phyloP scores from a whole-genome alignment of 2,329 filamentous ascomycete genomes.

The Domatiomyces globalis region DNA sequence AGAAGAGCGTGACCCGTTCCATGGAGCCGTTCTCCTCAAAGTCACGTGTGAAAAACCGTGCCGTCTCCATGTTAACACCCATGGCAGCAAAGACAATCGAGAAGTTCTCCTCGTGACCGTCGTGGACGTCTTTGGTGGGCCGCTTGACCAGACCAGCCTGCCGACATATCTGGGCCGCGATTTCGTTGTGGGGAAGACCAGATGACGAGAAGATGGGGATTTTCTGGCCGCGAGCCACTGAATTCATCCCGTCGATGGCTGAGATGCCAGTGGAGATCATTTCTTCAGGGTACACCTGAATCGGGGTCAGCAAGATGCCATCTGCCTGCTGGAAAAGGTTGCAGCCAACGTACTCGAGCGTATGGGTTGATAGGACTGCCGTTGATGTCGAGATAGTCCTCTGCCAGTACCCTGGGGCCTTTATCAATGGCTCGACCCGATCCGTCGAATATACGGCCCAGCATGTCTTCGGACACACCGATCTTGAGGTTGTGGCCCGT shows the following conservation, averaged over 20 bases:
- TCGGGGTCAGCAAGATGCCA: constrained; percentile 7
- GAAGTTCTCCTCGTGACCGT: constrained; percentile 97
- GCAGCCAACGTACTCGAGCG: constrained; percentile 55
- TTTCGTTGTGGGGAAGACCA: constrained; percentile 98
- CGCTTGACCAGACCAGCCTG: constrained; percentile 85
- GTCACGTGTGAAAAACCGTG: constrained; percentile 93
- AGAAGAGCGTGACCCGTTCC: constrained; percentile 92
- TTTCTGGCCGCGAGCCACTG: constrained; percentile 96
- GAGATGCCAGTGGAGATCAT: constrained; percentile 99
- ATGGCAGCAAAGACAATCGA: constrained; percentile 98
- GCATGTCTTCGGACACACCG: constrained; percentile 97
- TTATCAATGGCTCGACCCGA: constrained; percentile 98
- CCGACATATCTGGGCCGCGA: constrained; percentile 95
- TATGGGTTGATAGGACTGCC: constrained; percentile 97
- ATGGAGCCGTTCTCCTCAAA: constrained; percentile 99
- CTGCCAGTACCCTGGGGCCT: constrained; percentile 91
- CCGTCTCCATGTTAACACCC: constrained; percentile 99
- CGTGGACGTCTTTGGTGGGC: constrained; percentile 90
- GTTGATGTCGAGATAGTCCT: constrained; percentile 98
- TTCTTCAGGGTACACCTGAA: constrained; percentile 90
- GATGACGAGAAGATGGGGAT: constrained; percentile 98
- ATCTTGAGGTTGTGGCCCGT: constrained; percentile 95
- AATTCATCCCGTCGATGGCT: constrained; percentile 97
- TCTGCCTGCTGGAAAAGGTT: neutral
- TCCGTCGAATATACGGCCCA: constrained; percentile 96